Conservation (phyloP, 2,329 filamentous ascomycete species). For the Botrytis galanthina region DNA sequence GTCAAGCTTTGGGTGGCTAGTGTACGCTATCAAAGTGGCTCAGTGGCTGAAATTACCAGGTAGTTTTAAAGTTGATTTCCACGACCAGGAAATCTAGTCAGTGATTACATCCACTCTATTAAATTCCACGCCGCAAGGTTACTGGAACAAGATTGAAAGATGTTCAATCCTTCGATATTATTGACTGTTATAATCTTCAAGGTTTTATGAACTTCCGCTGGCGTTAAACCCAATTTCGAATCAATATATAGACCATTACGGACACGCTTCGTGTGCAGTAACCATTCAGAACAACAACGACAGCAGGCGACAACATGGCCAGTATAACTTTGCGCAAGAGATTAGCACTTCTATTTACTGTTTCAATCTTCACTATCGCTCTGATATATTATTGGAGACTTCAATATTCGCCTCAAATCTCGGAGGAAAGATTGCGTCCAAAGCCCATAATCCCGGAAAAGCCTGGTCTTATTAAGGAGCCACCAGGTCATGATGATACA, state of each 20-base stretch:
- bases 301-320: not conserved
- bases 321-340: slow-evolving; percentile 1
- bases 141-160: not conserved
- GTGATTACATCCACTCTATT: not conserved
- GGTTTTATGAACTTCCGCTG: not conserved
- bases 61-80: not conserved
- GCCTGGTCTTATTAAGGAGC: not conserved
- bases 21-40: not conserved
- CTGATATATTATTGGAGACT: slow-evolving; percentile 13
- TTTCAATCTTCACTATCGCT: slow-evolving; percentile 3
- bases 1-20: not conserved
- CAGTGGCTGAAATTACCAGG: not conserved
- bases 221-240: not conserved
- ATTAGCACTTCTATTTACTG: slow-evolving; percentile 5
- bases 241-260: not conserved
- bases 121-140: not conserved
- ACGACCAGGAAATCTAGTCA: not conserved
- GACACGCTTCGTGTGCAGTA: not conserved
- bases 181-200: not conserved
- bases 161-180: not conserved
- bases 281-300: not conserved
- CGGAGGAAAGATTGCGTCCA: not conserved
- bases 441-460: slow-evolving; percentile 7
- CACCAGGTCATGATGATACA: not conserved
- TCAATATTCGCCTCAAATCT: slow-evolving; percentile 12